Evolutionary conservation across 108 stramenopile species (phyloP).

Genomic region (Poteriospumella lacustris): DNA sequence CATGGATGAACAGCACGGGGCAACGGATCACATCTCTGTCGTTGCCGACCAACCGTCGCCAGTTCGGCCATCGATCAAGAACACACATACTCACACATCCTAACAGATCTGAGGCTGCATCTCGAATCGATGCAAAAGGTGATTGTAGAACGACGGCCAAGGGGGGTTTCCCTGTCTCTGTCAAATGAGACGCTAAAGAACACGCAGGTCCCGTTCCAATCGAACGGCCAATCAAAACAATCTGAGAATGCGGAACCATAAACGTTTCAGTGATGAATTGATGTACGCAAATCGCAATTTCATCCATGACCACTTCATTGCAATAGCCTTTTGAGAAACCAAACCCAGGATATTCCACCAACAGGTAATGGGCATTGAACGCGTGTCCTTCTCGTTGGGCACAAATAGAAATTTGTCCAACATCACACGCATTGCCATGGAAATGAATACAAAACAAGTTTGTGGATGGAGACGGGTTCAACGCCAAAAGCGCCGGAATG

Average conservation of each 20-base stretch:
- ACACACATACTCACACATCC: not conserved
- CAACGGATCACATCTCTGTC: not conserved
- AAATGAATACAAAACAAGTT: conserved; percentile 23
- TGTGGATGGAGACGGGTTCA: not conserved
- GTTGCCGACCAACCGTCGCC: not conserved
- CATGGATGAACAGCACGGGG: conserved; percentile 16
- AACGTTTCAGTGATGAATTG: not conserved
- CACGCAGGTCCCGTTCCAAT: conserved; percentile 11
- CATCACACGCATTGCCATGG: conserved; percentile 18
- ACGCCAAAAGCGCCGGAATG: not conserved
- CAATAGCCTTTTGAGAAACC: not conserved
- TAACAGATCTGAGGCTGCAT: conserved; percentile 4
- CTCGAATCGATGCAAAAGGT: conserved; percentile 11
- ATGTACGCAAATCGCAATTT: conserved; percentile 1
- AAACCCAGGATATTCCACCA: conserved; percentile 9
- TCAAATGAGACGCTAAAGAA: not conserved
- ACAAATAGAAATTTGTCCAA: conserved; percentile 1
- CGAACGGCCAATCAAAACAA: conserved; percentile 19
- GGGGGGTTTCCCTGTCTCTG: not conserved
- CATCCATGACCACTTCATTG: not conserved
- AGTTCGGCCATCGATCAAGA: conserved; percentile 15
- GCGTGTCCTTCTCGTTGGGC: not conserved
- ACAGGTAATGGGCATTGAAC: conserved; percentile 4
- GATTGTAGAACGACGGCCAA: not conserved
- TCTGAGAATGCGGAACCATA: not conserved